Base-by-base conservation (phyloP, 1,284 basidiomycete species). In the Trichosporon faecale region DNA sequence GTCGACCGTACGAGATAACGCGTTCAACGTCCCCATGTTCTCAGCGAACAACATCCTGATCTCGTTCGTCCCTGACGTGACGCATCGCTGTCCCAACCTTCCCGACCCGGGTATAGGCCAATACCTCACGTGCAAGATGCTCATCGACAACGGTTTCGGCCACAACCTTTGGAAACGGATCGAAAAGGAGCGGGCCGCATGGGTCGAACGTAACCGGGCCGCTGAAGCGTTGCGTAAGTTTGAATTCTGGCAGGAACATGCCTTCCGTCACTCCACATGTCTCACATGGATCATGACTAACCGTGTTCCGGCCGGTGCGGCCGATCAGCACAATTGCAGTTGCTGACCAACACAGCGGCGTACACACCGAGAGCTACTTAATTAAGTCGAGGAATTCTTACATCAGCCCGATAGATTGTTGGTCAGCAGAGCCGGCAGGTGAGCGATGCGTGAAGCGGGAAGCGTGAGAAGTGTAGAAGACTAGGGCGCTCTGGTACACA, bases 121-220 rank as follows among this genome's bases (percentile, higher is more conserved):
- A 23, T 66, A 69, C 23, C 52, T 82, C 8, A 76, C 77, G 66
- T 70, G 70, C 18, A 82, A 79, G 68, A 60, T 82, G 1, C 65
- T 74, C 14, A 67, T 83, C n/a, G 76, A 73, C 11, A 77, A 79
- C 60, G 81, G 81, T 6, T 70, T 76, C 14, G 77, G 79, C 1
- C 80, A 83, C 70, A 74, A 69, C 18, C 66, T 81, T 4, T 83
- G 77, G 76, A 83, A 83, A 74, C 72, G 76, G 8, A 79, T 82
- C 21, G 80, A 83, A 69, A 79, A 76, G 64, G 78, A 81, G 72
- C 71, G 80, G 27, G 73, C 40, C 29, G 68, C 72, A 18, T 74
- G 70, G 33, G 71, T 72, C 23, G 75, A 77, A 70, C 70, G 71
- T 14, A 37, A 68, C 55, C 67, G 68, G 11, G 72, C 75, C 6